Evolutionary conservation across 331 rosid species (phyloP), one percentile per base, ranked within the genome.

Genomic region (Saraca asoca): DNA sequence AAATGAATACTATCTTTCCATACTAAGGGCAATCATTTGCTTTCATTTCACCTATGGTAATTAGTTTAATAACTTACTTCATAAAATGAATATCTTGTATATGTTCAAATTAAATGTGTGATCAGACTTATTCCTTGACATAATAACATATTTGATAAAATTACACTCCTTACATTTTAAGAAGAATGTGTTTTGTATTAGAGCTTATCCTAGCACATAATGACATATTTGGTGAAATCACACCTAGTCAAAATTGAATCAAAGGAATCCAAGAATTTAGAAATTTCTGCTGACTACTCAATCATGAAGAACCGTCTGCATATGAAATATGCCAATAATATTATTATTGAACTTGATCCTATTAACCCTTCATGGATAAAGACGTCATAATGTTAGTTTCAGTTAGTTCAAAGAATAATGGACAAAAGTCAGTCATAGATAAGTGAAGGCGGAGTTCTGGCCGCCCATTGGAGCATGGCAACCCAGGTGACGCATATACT

Each of bases 401-500:
- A 5, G 1, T 24, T 24, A 24, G 31, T 24, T 24, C 1, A 24
- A 24, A 3, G 66, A 71, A 74, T 35, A 66, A 34, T 20, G 59
- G 44, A 50, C 18, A 73, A 59, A 70, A 73, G 18, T 51, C 63
- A 58, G 39, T 38, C 62, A 62, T 1, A 57, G 76, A 82, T 64
- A 56, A 37, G 20, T 31, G 51, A 44, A 24, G 50, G 5, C 18
- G 56, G 7, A 33, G 19, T 34, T 60, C 5, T 39, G 42, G 17
- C 7, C 75, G 14, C 37, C 43, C 41, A 62, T 61, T 68, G 75
- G 78, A 60, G 51, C 50, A 52, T 39, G 39, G 69, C 66, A 43
- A n/a, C 43, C 15, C 55, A 39, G 68, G 62, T 82, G 76, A 70
- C 78, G 64, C 72, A 50, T 49, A 69, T 64, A 50, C 78, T 35